Base-by-base conservation (phyloP, 2,329 filamentous ascomycete species). In the Aaosphaeria pasadenensis region DNA sequence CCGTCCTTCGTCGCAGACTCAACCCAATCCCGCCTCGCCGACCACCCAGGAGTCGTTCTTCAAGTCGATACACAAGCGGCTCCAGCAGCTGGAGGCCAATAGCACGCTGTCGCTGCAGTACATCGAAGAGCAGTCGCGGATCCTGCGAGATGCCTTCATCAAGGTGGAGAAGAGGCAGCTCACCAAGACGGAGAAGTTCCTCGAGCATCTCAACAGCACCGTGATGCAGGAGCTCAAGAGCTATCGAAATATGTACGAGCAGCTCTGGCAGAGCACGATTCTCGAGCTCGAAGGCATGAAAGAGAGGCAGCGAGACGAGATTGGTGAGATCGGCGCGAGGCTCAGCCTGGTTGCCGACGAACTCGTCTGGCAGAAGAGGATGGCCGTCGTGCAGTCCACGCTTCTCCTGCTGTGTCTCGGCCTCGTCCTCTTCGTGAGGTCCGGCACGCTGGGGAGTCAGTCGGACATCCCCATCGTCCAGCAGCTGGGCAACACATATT, bases 31-130 rank as follows among this genome's bases (percentile, higher is more conserved):
- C 1, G 71, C 87, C 1, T 82, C 84, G 1, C 91, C 92, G 2
- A 91, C 91, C 0, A 94, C 95, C 1, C 94, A 99, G 69, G 94
- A 99, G 67, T 94, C 89, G 1, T 97, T 99, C 71, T 99, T 96
- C 80, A 97, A 97, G 69, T 89, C 91, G 4, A 87, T 97, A 6
- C 90, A 91, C 54, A 97, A 97, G 70, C 88, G 94, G 1, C 79
- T 99, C 4, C 89, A 92, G 55, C 85, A 91, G 59, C 84, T 97
- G 6, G 94, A 99, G 70, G 83, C 89, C 11, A 99, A 97, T 67
- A 90, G 91, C 7, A 95, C 92, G 0, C 78, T 97, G 7, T 96
- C 91, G 0, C 77, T 97, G 6, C 89, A 96, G 62, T 99, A 99
- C 64, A 95, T 99, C 50, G 92, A 97, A 72, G 91, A 96, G 50